Conservation (phyloP, 345 rosid genomes). For the Citropsis articulata region DNA sequence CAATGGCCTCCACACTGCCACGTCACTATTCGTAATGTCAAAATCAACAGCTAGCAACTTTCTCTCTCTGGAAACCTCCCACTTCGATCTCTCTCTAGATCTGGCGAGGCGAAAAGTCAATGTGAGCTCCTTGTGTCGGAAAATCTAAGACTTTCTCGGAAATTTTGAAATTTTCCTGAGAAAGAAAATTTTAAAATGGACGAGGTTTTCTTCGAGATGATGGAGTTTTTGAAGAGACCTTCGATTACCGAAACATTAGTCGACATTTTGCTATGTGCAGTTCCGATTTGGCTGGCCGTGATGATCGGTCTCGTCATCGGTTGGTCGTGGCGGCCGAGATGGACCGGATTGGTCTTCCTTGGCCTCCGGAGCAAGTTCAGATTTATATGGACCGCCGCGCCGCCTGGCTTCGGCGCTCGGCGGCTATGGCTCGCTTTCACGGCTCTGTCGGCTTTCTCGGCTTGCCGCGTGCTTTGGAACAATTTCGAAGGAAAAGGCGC, state of each 20-base stretch:
- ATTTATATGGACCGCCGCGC: conserved; percentile 85
- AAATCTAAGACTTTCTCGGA: neutral
- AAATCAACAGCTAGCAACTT: conserved; percentile 11
- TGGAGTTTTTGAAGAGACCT: conserved; percentile 56
- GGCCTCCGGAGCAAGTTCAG: conserved; percentile 79
- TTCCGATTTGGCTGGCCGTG: conserved; percentile 95
- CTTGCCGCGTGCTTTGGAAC: conserved; percentile 70
- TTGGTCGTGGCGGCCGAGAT: conserved; percentile 97
- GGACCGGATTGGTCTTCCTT: conserved; percentile 81
- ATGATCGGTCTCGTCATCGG: conserved; percentile 96
- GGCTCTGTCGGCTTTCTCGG: conserved; percentile 82
- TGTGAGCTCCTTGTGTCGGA: neutral
- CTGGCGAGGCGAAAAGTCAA: neutral
- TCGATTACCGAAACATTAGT: conserved; percentile 82
- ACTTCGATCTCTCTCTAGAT: neutral
- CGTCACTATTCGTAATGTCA: conserved; percentile 23
- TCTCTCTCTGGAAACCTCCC: neutral
- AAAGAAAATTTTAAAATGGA: conserved; percentile 40
- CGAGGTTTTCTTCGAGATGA: conserved; percentile 54
- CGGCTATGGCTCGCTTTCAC: conserved; percentile 91
- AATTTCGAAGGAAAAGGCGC: conserved; percentile 39
- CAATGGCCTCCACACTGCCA: conserved; percentile 23
- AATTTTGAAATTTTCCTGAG: conserved; percentile 1
- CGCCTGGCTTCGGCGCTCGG: conserved; percentile 94
- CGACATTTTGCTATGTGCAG: conserved; percentile 87